Evolutionary conservation across 2,329 filamentous ascomycete species (phyloP).

Genomic region (Trichoderma citrinoviride): DNA sequence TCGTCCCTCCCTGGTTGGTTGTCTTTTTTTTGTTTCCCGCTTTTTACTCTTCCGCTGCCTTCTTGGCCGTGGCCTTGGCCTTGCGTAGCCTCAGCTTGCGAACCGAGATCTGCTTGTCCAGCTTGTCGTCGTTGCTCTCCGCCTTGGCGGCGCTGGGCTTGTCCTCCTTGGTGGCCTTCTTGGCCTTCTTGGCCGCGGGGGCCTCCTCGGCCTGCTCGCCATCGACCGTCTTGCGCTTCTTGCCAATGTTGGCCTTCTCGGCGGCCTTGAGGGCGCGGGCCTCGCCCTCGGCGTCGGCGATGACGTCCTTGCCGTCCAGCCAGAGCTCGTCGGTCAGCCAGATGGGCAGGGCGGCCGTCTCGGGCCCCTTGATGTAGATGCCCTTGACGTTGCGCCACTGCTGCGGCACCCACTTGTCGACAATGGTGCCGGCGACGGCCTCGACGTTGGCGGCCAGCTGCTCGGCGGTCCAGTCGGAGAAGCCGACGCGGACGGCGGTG

Average conservation of each 20-base stretch:
- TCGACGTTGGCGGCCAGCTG: constrained; percentile 79
- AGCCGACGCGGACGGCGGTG: constrained; percentile 76
- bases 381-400: constrained; percentile 83
- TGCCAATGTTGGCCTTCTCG: constrained; percentile 59
- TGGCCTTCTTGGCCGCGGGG: constrained; percentile 39
- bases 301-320: constrained; percentile 71
- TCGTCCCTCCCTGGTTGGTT: not conserved
- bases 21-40: not conserved
- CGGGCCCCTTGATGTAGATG: constrained; percentile 86
- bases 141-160: constrained; percentile 31
- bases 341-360: constrained; percentile 86
- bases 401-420: constrained; percentile 77
- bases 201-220: constrained; percentile 49
- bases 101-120: constrained; percentile 59
- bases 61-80: constrained; percentile 57
- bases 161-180: constrained; percentile 30
- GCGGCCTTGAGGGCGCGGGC: constrained; percentile 42
- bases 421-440: constrained; percentile 65
- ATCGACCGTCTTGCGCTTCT: constrained; percentile 58
- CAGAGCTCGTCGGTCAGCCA: constrained; percentile 93
- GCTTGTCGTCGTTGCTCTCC: constrained; percentile 50
- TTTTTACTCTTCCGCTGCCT: constrained; percentile 43
- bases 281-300: constrained; percentile 56
- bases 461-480: constrained; percentile 69
- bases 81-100: constrained; percentile 57